These are phyloP conservation scores for Hypomontagnella monticulosa DNA, from an alignment of 495 filamentous ascomycete genomes.

Conservation along the genomic window DNA sequence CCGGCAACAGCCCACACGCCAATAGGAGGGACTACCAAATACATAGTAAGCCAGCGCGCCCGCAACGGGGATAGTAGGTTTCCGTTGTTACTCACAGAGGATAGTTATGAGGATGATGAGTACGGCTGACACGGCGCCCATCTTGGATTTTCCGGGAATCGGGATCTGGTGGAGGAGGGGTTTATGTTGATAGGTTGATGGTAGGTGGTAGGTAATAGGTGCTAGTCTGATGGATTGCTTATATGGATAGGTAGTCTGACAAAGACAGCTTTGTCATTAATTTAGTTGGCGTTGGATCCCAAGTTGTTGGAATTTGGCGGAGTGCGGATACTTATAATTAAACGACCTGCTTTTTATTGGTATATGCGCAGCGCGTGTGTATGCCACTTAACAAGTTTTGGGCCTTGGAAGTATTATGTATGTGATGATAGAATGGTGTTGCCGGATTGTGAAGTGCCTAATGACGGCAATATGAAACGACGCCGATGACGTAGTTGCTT, in stretches of 20 bases:
- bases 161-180: not conserved
- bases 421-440: not conserved
- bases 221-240: too few species aligned
- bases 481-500: slow-evolving; percentile 2
- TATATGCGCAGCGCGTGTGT: too few species aligned
- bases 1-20: slow-evolving; percentile 54
- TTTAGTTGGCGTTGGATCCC: too few species aligned
- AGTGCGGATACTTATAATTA: too few species aligned
- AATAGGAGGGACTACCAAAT: slow-evolving; percentile 53
- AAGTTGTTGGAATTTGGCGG: too few species aligned
- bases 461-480: not conserved
- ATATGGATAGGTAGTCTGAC: too few species aligned
- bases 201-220: not conserved
- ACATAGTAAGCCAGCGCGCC: slow-evolving; percentile 4
- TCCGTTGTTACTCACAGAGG: slow-evolving; percentile 51
- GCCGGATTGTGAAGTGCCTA: too few species aligned
- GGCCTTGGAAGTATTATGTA: not conserved
- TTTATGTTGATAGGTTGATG: not conserved
- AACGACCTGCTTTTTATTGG: too few species aligned
- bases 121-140: slow-evolving; percentile 64
- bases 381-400: too few species aligned
- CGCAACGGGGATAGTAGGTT: not conserved
- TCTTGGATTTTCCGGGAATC: slow-evolving; percentile 42
- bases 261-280: too few species aligned
- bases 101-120: slow-evolving; percentile 67